phyloP scores from a whole-genome alignment of 2,329 filamentous ascomycete species.

The Fusarium sp. region DNA sequence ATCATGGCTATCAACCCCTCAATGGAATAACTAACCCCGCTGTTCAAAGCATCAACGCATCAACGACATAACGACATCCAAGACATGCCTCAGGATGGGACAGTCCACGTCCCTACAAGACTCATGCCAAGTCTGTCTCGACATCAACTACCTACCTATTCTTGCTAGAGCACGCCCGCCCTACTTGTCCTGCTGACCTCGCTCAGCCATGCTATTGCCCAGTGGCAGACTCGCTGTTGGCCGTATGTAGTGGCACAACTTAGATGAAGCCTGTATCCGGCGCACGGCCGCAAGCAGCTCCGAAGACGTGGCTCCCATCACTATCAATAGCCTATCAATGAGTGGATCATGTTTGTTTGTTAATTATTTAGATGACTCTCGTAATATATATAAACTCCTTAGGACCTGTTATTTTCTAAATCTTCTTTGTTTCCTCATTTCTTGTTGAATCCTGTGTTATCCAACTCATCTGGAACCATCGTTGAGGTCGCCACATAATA shows the following conservation, averaged over 20 bases:
- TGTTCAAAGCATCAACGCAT: constrained; percentile 9
- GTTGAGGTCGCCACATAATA: constrained; percentile 20
- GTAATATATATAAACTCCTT: constrained; percentile 34
- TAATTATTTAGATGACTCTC: constrained; percentile 4
- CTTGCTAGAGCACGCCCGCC: constrained; percentile 22
- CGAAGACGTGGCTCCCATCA: constrained; percentile 25
- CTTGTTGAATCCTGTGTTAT: background rate
- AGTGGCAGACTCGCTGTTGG: constrained; percentile 19
- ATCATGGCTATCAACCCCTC: constrained; percentile 6
- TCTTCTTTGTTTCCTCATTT: constrained; percentile 1
- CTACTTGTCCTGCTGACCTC: constrained; percentile 36
- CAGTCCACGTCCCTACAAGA: background rate
- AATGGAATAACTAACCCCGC: constrained; percentile 14
- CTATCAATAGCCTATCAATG: constrained; percentile 10
- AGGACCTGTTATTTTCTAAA: background rate
- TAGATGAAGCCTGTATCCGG: constrained; percentile 22
- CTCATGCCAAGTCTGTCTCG: constrained; percentile 27
- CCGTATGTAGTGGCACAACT: constrained; percentile 33
- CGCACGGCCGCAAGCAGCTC: constrained; percentile 23
- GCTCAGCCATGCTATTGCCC: constrained; percentile 16
- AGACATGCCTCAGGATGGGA: constrained; percentile 13
- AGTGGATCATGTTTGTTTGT: constrained; percentile 16
- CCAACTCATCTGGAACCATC: constrained; percentile 24
- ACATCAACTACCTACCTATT: constrained; percentile 26
- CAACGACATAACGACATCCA: no score